Evolutionary conservation across 768 basidiomycete genomes (phyloP).

Genomic region (Rhizopogon salebrosus): DNA sequence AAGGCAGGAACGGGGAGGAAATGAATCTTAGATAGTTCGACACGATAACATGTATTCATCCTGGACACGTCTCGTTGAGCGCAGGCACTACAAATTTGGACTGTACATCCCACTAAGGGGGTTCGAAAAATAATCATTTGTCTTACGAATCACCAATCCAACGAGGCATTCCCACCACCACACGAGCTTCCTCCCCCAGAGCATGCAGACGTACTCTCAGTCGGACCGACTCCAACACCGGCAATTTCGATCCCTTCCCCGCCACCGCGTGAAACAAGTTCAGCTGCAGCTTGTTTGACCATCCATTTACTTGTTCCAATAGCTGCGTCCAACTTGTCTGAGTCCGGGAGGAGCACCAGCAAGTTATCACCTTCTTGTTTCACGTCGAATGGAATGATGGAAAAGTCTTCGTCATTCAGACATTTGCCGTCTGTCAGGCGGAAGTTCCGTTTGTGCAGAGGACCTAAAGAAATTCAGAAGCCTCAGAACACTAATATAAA

Average conservation of each 20-base stretch:
- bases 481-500: not conserved
- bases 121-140: too few relatives aligned
- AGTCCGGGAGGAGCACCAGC: conserved; percentile 48
- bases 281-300: conserved; percentile 46
- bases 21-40: too few relatives aligned
- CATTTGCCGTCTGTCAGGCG: conserved; percentile 51
- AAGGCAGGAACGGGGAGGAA: too few relatives aligned
- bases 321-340: conserved; percentile 49
- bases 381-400: conserved; percentile 57
- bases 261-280: conserved; percentile 26
- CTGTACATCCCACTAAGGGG: too few relatives aligned
- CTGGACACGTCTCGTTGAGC: too few relatives aligned
- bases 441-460: conserved; percentile 67
- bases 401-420: conserved; percentile 53
- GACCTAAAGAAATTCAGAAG: conserved; percentile 31
- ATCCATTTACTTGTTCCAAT: conserved; percentile 65
- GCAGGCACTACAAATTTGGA: too few relatives aligned
- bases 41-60: too few relatives aligned
- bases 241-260: conserved; percentile 33
- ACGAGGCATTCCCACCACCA: conserved; percentile 3
- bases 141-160: conserved; percentile 7
- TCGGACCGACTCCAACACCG: conserved; percentile 3
- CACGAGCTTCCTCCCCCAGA: not conserved
- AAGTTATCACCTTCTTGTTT: conserved; percentile 39
- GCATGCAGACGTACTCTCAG: conserved; percentile 4